phyloP scores from a whole-genome alignment of 768 basidiomycete genomes.

The Tulasnella sp. region DNA sequence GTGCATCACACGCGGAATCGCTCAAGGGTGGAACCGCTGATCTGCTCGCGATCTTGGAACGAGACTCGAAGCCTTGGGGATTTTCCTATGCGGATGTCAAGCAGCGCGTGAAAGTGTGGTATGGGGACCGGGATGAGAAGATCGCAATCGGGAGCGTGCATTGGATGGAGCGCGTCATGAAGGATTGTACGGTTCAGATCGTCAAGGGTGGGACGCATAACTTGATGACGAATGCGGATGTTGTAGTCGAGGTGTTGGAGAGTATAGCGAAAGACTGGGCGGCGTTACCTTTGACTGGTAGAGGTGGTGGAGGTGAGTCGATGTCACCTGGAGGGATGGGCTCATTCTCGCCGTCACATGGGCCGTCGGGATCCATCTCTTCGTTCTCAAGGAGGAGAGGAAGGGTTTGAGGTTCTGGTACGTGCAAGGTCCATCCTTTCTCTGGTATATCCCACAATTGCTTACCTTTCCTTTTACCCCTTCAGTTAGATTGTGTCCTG shows the following conservation, averaged over 20 bases:
- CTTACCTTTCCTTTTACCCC: no score
- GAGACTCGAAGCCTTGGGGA: conserved; percentile 80
- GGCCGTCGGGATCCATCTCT: background rate
- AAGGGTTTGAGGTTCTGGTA: background rate
- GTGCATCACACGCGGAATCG: conserved; percentile 91
- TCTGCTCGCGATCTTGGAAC: conserved; percentile 83
- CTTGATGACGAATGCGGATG: conserved; percentile 82
- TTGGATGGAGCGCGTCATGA: conserved; percentile 87
- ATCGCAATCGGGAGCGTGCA: conserved; percentile 83
- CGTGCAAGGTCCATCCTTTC: no score
- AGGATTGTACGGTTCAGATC: conserved; percentile 66
- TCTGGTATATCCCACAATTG: no score
- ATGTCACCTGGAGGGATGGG: background rate
- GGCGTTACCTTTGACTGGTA: no score
- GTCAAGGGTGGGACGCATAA: conserved; percentile 85
- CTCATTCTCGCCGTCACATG: background rate
- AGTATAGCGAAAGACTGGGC: conserved; percentile 21
- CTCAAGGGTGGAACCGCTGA: conserved; percentile 85
- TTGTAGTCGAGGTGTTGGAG: conserved; percentile 80
- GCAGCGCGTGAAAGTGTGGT: conserved; percentile 76
- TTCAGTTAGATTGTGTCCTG: no score
- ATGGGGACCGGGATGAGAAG: conserved; percentile 87
- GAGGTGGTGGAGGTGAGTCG: no score
- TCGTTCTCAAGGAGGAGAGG: conserved; percentile 9
- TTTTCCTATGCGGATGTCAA: conserved; percentile 77